phyloP scores from a whole-genome alignment of 2,329 filamentous ascomycete genomes.

The Biscogniauxia mediterranea region DNA sequence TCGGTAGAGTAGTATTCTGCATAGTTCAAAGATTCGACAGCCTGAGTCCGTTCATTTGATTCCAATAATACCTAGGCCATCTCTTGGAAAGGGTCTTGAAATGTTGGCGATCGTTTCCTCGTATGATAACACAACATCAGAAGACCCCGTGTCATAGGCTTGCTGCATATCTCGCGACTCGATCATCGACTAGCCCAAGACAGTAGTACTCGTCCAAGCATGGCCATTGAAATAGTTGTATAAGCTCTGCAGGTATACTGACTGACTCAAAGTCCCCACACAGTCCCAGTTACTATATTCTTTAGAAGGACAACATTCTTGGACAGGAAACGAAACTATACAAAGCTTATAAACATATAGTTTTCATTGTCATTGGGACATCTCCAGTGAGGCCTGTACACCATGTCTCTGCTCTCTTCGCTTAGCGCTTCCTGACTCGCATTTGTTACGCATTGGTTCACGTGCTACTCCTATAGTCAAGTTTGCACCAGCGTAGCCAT shows the following conservation, averaged over 20 bases:
- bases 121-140: not conserved
- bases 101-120: too few species aligned
- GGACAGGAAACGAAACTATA: conserved; percentile 4
- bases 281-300: not conserved
- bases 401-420: conserved; percentile 7
- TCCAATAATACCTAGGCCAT: too few species aligned
- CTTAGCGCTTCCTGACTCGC: not conserved
- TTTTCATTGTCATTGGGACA: conserved; percentile 20
- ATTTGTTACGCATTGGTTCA: too few species aligned
- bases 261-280: not conserved
- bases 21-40: too few species aligned
- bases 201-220: conserved; percentile 10
- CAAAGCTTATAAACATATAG: conserved; percentile 2
- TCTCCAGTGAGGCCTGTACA: conserved; percentile 11
- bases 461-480: not conserved
- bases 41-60: too few species aligned
- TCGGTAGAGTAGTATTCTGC: not conserved
- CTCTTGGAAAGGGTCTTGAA: too few species aligned
- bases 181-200: conserved; percentile 10
- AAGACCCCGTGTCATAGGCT: not conserved
- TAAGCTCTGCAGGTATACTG: conserved; percentile 6
- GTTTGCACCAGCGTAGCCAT: conserved; percentile 14
- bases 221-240: conserved; percentile 18
- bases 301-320: too few species aligned
- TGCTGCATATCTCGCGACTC: conserved; percentile 1